phyloP scores from a whole-genome alignment of 2,329 filamentous ascomycete species.

The Bipolaris gigantea region DNA sequence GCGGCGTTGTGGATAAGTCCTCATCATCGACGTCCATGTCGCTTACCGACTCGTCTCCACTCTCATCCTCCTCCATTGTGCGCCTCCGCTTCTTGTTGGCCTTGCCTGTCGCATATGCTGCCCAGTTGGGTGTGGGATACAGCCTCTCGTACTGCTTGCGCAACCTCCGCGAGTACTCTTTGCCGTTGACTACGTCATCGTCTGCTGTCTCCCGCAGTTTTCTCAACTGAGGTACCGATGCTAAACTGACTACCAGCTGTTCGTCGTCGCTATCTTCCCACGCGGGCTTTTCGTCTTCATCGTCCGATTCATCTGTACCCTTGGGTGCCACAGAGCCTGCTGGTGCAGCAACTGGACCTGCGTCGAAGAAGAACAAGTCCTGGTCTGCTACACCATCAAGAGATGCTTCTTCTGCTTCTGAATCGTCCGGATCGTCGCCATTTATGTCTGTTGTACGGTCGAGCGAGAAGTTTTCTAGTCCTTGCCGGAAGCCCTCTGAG shows the following conservation, averaged over 20 bases:
- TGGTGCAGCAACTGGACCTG: conserved; percentile 54
- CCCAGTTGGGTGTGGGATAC: conserved; percentile 66
- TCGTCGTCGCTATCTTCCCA: conserved; percentile 99
- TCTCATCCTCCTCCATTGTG: conserved; percentile 45
- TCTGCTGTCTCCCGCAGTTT: conserved; percentile 80
- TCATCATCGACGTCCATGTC: conserved; percentile 55
- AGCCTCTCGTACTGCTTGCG: conserved; percentile 73
- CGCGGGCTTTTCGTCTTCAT: conserved; percentile 55
- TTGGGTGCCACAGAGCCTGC: conserved; percentile 47
- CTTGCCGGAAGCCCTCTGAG: conserved; percentile 75
- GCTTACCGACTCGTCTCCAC: conserved; percentile 56
- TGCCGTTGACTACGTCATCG: conserved; percentile 84
- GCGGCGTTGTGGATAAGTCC: conserved; percentile 68
- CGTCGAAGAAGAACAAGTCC: conserved; percentile 84
- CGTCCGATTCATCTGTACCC: conserved; percentile 46
- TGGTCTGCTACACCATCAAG: conserved; percentile 73
- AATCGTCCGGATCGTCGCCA: conserved; percentile 44
- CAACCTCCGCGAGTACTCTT: conserved; percentile 79
- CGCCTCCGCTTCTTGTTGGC: conserved; percentile 53
- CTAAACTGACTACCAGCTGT: conserved; percentile 78
- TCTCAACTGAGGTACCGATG: conserved; percentile 71
- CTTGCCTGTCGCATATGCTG: conserved; percentile 49
- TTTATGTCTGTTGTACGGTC: conserved; percentile 42
- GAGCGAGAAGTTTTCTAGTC: conserved; percentile 64
- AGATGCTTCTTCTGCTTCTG: conserved; percentile 50